Base-by-base conservation (phyloP, 805 yeast genomes). In the Metschnikowia hibisci region DNA sequence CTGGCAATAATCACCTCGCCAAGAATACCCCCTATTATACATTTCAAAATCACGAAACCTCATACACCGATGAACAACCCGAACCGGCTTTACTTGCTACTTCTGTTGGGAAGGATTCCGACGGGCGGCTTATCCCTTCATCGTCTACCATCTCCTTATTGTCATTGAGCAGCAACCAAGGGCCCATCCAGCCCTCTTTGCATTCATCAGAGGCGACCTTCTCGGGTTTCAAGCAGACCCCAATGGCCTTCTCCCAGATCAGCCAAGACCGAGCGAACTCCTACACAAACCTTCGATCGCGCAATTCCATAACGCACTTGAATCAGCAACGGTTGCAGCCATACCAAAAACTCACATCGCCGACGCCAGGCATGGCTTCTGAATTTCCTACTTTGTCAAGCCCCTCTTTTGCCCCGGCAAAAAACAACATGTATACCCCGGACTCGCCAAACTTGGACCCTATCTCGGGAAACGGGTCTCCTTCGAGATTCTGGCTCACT, bases 371-470 rank as follows among this genome's bases (percentile, higher is more conserved):
- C 6, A 34, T 44, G 11, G 43, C 51, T 4, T 15, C 46, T 8
- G 56, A 52, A 16, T 48, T 52, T 20, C n/a, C 42, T n/a, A 23
- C 42, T 5, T 32, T 50, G 11, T 34, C 52, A 2, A 52, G 54
- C 27, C 56, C 60, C 16, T 66, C 64, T 39, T 55, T 57, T 44
- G 65, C 66, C 15, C 71, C 73, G 33, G 45, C 32, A 10, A 46
- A 48, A 36, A 45, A 48, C 41, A 46, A 26, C 38, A 41, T 40
- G 45, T 29, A 34, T 27, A 55, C 61, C 9, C 81, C 82, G 0
- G 80, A 74, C 41, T 76, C 81, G 1, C 82, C 82, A 0, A 65
- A 66, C 41, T 60, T 78, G 41, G 72, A 64, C 34, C 81, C 83
- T 2, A 68, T 73, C 0, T 75, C 80, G 4, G 38, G 77, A 12